phyloP scores from a whole-genome alignment of 192 early-diverging fungal species.

The Mycoemilia scoparia region DNA sequence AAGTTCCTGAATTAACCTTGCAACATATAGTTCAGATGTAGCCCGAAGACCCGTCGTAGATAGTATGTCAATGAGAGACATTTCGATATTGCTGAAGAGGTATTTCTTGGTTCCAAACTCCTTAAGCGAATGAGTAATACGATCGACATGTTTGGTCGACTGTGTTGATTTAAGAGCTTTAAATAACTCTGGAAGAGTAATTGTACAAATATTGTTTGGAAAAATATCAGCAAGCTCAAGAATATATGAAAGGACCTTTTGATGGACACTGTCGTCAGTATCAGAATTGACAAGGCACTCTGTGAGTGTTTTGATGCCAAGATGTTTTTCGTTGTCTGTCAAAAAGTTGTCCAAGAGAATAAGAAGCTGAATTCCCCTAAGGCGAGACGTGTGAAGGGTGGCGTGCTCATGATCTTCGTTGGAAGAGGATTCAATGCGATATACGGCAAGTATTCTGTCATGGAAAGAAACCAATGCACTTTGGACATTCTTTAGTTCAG shows the following conservation, averaged over 20 bases:
- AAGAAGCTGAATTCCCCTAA: conserved; percentile 53
- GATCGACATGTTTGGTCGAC: no score
- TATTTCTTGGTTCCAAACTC: no score
- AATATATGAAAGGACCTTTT: conserved; percentile 23
- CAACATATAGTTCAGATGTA: no score
- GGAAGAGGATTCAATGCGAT: conserved; percentile 40
- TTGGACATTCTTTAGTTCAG: conserved; percentile 12
- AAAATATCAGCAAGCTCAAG: conserved; percentile 22
- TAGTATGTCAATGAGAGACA: no score
- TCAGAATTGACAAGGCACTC: conserved; percentile 21
- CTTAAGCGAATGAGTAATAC: no score
- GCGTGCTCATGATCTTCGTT: conserved; percentile 52
- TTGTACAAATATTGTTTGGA: conserved; percentile 9
- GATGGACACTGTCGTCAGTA: conserved; percentile 28
- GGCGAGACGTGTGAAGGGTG: conserved; percentile 44
- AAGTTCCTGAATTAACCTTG: no score
- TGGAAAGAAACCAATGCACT: conserved; percentile 49
- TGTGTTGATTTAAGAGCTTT: no score
- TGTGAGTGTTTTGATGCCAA: conserved; percentile 20
- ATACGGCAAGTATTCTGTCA: conserved; percentile 55
- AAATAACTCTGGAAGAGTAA: conserved; percentile 21
- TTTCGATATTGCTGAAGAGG: no score
- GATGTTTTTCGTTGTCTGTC: conserved; percentile 28
- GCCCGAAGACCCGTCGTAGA: no score
- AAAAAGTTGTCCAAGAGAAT: conserved; percentile 37